Evolutionary conservation across 176 grass and related monocot genomes (phyloP).

Genomic region (Carex littledalei): DNA sequence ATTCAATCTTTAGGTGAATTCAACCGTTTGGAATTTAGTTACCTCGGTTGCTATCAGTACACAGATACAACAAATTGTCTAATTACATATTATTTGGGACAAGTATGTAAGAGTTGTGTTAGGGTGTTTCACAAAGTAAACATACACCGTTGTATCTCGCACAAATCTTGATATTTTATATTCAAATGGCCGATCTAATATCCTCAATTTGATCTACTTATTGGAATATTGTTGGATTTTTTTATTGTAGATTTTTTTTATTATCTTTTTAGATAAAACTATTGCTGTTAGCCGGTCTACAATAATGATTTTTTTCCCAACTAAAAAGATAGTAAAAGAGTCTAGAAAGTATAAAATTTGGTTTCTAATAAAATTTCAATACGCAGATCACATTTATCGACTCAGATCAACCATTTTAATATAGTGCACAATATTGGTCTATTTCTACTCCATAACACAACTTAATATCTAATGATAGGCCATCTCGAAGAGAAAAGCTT

Average conservation of each 20-base stretch:
- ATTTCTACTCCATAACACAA: background rate
- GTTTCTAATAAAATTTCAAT: background rate
- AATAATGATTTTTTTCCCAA: background rate
- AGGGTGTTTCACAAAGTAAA: background rate
- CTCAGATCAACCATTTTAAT: background rate
- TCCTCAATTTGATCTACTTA: background rate
- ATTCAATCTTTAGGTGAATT: background rate
- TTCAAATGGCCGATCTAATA: background rate
- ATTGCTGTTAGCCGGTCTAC: background rate
- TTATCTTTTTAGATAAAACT: background rate
- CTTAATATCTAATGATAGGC: background rate
- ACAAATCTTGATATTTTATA: background rate
- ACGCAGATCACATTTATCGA: background rate
- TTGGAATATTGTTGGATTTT: background rate
- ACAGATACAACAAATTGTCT: background rate
- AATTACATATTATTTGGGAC: background rate
- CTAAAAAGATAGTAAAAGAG: background rate
- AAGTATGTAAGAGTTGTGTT: background rate
- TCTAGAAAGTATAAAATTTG: background rate
- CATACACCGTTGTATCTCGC: background rate
- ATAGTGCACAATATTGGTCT: background rate
- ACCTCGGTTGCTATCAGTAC: background rate
- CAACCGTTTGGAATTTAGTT: background rate
- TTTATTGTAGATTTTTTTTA: background rate
- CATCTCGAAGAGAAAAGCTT: conserved; percentile 22